phyloP scores from a whole-genome alignment of 169 alveolate species.

The Hepatocystis sp. region DNA sequence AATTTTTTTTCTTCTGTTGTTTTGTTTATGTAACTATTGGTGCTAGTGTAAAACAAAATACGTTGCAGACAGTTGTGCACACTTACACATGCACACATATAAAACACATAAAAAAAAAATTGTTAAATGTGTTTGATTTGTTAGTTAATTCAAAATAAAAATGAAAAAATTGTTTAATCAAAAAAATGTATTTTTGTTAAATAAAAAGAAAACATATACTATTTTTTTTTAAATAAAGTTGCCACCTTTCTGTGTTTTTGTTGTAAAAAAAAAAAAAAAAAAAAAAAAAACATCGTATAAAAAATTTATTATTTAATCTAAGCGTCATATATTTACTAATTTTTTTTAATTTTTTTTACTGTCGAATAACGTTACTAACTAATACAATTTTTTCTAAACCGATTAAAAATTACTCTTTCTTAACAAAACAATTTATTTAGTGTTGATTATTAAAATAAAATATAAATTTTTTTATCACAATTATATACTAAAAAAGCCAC shows the following conservation, averaged over 20 bases:
- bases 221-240: not conserved
- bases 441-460: not conserved
- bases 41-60: no score
- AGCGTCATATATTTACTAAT: no score
- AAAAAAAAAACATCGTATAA: slow-evolving; percentile 39
- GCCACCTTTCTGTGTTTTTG: not conserved
- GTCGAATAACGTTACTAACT: slow-evolving; percentile 1
- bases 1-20: no score
- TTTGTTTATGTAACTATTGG: no score
- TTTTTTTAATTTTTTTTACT: not conserved
- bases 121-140: no score
- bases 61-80: no score
- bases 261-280: slow-evolving; percentile 13
- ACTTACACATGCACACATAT: no score
- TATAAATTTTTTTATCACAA: not conserved
- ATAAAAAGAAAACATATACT: no score
- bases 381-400: not conserved
- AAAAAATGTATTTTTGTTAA: no score
- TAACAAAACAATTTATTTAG: slow-evolving; percentile 12
- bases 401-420: slow-evolving; percentile 14
- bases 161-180: no score
- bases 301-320: slow-evolving; percentile 8
- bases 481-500: not conserved
- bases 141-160: no score
- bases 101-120: no score